A percentile compares a stretch with the other conserved stretches of the same genome.
Evolutionary conservation across 2,329 filamentous ascomycete species (phyloP).

Genomic region (Pseudogymnoascus sp.): DNA sequence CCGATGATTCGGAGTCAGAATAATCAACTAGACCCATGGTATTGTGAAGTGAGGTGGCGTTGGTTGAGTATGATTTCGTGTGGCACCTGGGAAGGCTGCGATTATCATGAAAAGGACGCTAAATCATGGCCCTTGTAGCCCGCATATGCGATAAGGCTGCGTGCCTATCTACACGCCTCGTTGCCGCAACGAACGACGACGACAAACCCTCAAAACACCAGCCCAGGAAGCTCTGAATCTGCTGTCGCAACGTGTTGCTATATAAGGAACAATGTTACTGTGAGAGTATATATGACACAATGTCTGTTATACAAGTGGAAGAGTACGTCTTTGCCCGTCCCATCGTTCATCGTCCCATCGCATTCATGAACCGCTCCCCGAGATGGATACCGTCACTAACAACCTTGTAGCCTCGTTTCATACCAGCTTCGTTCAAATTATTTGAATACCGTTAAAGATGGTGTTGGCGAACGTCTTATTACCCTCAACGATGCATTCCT

Average conservation of each 20-base stretch:
- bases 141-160: slow-evolving; percentile 7
- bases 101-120: not conserved
- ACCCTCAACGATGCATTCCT: slow-evolving; percentile 72
- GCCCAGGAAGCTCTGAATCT: not conserved
- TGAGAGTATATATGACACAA: slow-evolving; percentile 14
- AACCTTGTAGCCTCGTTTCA: slow-evolving; percentile 57
- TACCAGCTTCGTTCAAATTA: slow-evolving; percentile 78
- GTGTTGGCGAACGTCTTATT: slow-evolving; percentile 76
- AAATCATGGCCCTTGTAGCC: not conserved
- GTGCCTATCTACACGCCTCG: slow-evolving; percentile 3
- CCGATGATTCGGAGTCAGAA: slow-evolving; percentile 54
- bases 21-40: slow-evolving; percentile 62
- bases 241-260: slow-evolving; percentile 1
- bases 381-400: not conserved
- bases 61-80: not conserved
- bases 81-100: not conserved
- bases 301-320: slow-evolving; percentile 33
- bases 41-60: not conserved
- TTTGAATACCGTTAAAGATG: slow-evolving; percentile 71
- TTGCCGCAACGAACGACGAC: not conserved
- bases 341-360: not conserved
- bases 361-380: not conserved
- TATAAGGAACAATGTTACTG: slow-evolving; percentile 5
- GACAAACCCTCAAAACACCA: not conserved
- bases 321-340: slow-evolving; percentile 23